phyloP scores from a whole-genome alignment of 1,284 basidiomycete genomes.

The Cronartium quercuum region DNA sequence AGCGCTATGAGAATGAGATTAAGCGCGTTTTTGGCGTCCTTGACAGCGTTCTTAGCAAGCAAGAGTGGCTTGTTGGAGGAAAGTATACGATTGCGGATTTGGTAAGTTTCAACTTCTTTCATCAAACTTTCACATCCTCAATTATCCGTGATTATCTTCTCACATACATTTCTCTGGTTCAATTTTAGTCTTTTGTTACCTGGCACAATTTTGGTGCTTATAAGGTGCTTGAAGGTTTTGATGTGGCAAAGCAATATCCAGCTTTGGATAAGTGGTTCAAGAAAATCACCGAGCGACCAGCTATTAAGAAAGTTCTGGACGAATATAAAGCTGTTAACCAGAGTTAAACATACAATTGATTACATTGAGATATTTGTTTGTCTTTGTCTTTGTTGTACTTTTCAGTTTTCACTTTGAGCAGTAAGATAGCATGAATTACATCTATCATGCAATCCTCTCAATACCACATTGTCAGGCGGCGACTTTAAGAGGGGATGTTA shows the following conservation, averaged over 20 bases:
- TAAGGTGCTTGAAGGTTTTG: neutral
- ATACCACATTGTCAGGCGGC: too few relatives aligned
- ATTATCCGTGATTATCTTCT: too few relatives aligned
- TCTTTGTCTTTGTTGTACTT: too few relatives aligned
- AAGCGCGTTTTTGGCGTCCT: neutral
- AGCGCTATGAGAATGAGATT: slow-evolving; percentile 4
- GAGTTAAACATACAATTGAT: too few relatives aligned
- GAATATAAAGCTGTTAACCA: neutral
- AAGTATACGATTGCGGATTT: slow-evolving; percentile 5
- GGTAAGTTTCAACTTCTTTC: neutral
- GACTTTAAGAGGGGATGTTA: too few relatives aligned
- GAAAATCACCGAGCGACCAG: slow-evolving; percentile 1
- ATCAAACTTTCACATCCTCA: too few relatives aligned
- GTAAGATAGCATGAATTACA: too few relatives aligned
- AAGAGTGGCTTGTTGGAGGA: slow-evolving; percentile 6
- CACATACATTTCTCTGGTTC: neutral
- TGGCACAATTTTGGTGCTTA: neutral
- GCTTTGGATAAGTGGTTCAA: neutral
- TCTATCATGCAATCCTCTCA: too few relatives aligned
- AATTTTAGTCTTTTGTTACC: neutral
- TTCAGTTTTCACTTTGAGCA: too few relatives aligned
- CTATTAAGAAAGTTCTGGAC: neutral
- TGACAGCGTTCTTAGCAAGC: neutral
- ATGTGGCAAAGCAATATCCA: neutral
- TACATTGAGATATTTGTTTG: too few relatives aligned